Conservation (phyloP, 192 early-diverging fungal genomes). For the Coemansia sp. region DNA sequence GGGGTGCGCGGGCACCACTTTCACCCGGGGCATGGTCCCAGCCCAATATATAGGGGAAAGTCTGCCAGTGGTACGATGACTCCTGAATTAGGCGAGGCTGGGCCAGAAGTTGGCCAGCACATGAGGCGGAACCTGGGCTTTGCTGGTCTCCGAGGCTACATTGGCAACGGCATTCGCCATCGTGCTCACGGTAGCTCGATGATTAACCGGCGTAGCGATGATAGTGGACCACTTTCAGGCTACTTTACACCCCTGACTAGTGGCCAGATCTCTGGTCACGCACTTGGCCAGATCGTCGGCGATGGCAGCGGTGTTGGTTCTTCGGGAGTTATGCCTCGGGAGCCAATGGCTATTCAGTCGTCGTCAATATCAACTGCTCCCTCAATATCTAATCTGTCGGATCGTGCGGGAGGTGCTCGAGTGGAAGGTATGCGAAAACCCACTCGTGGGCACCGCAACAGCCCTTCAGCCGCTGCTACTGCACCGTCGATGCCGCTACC, state of each 20-base stretch:
- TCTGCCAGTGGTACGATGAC: conserved; percentile 32
- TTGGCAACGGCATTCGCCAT: conserved; percentile 37
- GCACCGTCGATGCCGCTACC: neutral
- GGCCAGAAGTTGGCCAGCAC: conserved; percentile 9
- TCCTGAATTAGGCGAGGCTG: conserved; percentile 16
- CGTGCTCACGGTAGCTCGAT: conserved; percentile 1
- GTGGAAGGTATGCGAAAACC: conserved; percentile 9
- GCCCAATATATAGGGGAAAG: conserved; percentile 35
- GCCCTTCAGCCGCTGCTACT: neutral
- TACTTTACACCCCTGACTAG: conserved; percentile 30
- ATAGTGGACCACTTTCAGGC: conserved; percentile 10
- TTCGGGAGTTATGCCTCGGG: conserved; percentile 41
- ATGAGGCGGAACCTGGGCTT: conserved; percentile 33
- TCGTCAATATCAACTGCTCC: conserved; percentile 35
- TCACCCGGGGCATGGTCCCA: conserved; percentile 15
- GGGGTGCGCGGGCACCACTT: conserved; percentile 27
- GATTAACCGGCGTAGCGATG: conserved; percentile 18
- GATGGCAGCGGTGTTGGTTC: conserved; percentile 8
- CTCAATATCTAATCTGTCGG: conserved; percentile 6
- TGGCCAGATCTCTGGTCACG: conserved; percentile 8
- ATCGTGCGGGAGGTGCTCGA: conserved; percentile 11
- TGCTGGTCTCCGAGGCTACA: conserved; percentile 50
- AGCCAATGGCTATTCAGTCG: conserved; percentile 23
- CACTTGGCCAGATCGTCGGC: conserved; percentile 8
- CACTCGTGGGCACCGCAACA: neutral